phyloP scores from a whole-genome alignment of 2,329 filamentous ascomycete genomes.

The Plectosphaerella cucumerina region DNA sequence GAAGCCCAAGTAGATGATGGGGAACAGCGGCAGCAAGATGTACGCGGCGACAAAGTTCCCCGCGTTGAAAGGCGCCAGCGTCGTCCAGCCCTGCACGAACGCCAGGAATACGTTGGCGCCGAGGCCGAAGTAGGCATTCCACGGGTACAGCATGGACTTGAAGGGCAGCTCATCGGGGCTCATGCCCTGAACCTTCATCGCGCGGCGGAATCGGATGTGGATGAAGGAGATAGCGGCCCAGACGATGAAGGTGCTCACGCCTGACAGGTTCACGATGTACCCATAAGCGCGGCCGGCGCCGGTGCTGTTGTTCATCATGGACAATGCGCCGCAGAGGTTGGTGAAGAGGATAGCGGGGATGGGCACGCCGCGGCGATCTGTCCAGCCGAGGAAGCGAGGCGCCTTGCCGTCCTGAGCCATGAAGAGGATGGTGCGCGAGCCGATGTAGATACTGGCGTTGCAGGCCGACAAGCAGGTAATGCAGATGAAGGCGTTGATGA shows the following conservation, averaged over 20 bases:
- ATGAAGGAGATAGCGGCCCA: slow-evolving; percentile 69
- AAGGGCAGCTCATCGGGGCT: slow-evolving; percentile 51
- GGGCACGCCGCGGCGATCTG: slow-evolving; percentile 59
- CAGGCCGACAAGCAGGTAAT: slow-evolving; percentile 68
- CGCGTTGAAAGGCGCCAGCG: slow-evolving; percentile 51
- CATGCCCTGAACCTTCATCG: slow-evolving; percentile 57
- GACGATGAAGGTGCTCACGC: slow-evolving; percentile 67
- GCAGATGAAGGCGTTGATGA: slow-evolving; percentile 76
- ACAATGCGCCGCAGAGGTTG: slow-evolving; percentile 66
- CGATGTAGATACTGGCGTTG: slow-evolving; percentile 75
- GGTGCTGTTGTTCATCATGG: slow-evolving; percentile 70
- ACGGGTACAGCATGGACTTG: slow-evolving; percentile 49
- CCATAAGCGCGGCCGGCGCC: slow-evolving; percentile 61
- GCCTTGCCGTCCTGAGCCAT: slow-evolving; percentile 73
- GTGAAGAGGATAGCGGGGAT: slow-evolving; percentile 62
- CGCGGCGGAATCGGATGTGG: slow-evolving; percentile 66
- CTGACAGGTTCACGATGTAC: slow-evolving; percentile 68
- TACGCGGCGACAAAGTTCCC: slow-evolving; percentile 61
- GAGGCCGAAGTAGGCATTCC: slow-evolving; percentile 56
- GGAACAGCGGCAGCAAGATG: slow-evolving; percentile 56
- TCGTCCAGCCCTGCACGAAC: slow-evolving; percentile 59
- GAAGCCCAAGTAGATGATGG: slow-evolving; percentile 50
- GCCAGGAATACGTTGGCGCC: slow-evolving; percentile 55
- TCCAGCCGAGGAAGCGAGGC: slow-evolving; percentile 64
- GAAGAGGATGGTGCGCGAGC: slow-evolving; percentile 68